These are phyloP conservation scores for Jaenimonas drosophilae DNA, from an alignment of 208 protist genomes.

Conservation along the genomic window DNA sequence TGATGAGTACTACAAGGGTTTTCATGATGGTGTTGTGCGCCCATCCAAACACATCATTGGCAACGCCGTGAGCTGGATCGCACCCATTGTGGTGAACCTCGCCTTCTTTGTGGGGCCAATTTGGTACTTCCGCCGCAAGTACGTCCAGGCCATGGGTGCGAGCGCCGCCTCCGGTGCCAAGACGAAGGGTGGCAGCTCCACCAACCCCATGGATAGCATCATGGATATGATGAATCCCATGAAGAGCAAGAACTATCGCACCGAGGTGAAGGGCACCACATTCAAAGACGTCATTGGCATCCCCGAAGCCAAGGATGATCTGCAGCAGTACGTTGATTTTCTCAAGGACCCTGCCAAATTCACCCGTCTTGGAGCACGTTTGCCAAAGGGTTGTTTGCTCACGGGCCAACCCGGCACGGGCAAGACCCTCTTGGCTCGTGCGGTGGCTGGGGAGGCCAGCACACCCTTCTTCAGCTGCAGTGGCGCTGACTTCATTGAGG, in stretches of 20 bases:
- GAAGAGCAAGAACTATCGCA: slow-evolving; percentile 80
- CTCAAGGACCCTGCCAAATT: slow-evolving; percentile 96
- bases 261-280: slow-evolving; percentile 78
- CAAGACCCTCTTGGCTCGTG: slow-evolving; percentile 96
- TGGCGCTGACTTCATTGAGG: slow-evolving; percentile 97
- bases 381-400: slow-evolving; percentile 95
- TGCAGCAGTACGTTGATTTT: slow-evolving; percentile 98
- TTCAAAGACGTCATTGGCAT: slow-evolving; percentile 96
- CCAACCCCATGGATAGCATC: slow-evolving; percentile 46
- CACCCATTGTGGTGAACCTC: slow-evolving; percentile 72
- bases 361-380: slow-evolving; percentile 92
- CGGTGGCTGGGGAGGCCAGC: slow-evolving; percentile 93
- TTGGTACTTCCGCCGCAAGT: slow-evolving; percentile 84
- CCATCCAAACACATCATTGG: slow-evolving; percentile 54
- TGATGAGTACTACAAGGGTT: slow-evolving; percentile 86
- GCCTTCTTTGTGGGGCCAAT: slow-evolving; percentile 81
- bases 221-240: slow-evolving; percentile 95
- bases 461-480: slow-evolving; percentile 94
- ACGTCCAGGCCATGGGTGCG: slow-evolving; percentile 61
- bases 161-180: slow-evolving; percentile 8
- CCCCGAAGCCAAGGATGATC: slow-evolving; percentile 96
- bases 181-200: slow-evolving; percentile 20
- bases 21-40: slow-evolving; percentile 82
- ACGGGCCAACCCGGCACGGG: slow-evolving; percentile 97
- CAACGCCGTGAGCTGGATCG: slow-evolving; percentile 66